Base-by-base conservation (phyloP, 2,329 filamentous ascomycete species). In the Passalora sequoiae region DNA sequence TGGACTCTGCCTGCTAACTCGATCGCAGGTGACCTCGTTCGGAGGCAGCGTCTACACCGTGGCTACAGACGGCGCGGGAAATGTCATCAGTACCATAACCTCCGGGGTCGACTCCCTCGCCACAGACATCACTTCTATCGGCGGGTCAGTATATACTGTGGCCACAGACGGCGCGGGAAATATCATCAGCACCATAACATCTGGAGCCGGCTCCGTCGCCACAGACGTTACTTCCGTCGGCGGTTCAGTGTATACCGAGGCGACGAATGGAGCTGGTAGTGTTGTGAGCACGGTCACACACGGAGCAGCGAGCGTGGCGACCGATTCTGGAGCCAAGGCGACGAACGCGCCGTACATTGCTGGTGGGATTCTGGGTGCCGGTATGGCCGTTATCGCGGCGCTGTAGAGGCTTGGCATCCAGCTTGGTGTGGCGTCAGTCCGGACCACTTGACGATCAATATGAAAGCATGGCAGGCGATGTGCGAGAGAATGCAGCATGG, bases 301-400 rank as follows among this genome's bases (percentile, higher is more conserved):
- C 5, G 43, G 33, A n/a, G 50, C 43, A 13, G 32, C 15, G n/a
- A 19, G 6, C 8, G 38, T 20, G 12, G 15, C 29, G 30, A 19
- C 48, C 2, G 43, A 40, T 9, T 22, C 41, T 33, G 51, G 47
- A n/a, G 56, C 56, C 5, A 40, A 46, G 25, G 38, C 38, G 21
- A 60, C 57, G 13, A 57, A 43, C 32, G 54, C 47, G 3, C 56
- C 57, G 17, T 30, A 51, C 21, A 37, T 46, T 25, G 64, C 62
- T 13, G 64, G 59, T 10, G 63, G 48, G 42, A 60, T 50, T 3
- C 52, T 62, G 3, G 62, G 47, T 17, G 58, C 55, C 7, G 65
- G 51, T 13, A 60, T 59, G 32, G 62, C 46, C 57, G 59, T 45
- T 52, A 60, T 54, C 49, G 60, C 51, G 47, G 50, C 58, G 42